Evolutionary conservation across 164 flowering plant species (phyloP), one percentile per base, ranked within the genome.

Genomic region (Vitis labrusca): DNA sequence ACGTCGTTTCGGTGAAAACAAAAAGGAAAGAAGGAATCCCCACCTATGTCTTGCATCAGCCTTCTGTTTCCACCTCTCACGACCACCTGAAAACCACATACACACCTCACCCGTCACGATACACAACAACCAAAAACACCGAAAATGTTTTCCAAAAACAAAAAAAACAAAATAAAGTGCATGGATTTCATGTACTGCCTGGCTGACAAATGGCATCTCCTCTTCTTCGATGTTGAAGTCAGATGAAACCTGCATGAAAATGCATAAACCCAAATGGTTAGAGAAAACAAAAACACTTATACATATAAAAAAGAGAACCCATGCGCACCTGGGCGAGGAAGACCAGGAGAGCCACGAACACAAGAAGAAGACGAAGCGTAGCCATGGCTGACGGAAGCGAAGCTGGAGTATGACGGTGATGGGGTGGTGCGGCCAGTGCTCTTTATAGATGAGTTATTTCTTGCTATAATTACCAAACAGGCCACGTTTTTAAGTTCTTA

Each of bases 11-110:
- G 1, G 23, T 8, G 10, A 1, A 6, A 57, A 17, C 9, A 48
- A 10, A 3, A n/a, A 54, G 1, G 9, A 12, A 10, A 16, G 32
- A 52, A 29, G 52, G 50, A 54, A 8, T 1, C 48, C 12, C 14
- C 27, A 74, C 77, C 77, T 27, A 70, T 57, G 19, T 66, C 59
- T 57, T 65, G 74, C 78, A 75, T 70, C 2, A 71, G 74, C 78
- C 78, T 70, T 61, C 78, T 75, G 64, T 57, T 71, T 51, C 29
- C 78, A 60, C 62, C 78, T 56, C 48, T 61, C 68, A 75, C 77
- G 7, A 65, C 0, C 30, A 69, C 11, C 64, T 60, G 30, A n/a
- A 56, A 56, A 17, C 37, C 71, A 70, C 61, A 10, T 2, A 14
- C 9, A 15, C 23, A 11, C 49, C 50, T 32, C 8, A 62, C 23